Base-by-base conservation (phyloP, 2,329 filamentous ascomycete species). In the Diaporthe sp. region DNA sequence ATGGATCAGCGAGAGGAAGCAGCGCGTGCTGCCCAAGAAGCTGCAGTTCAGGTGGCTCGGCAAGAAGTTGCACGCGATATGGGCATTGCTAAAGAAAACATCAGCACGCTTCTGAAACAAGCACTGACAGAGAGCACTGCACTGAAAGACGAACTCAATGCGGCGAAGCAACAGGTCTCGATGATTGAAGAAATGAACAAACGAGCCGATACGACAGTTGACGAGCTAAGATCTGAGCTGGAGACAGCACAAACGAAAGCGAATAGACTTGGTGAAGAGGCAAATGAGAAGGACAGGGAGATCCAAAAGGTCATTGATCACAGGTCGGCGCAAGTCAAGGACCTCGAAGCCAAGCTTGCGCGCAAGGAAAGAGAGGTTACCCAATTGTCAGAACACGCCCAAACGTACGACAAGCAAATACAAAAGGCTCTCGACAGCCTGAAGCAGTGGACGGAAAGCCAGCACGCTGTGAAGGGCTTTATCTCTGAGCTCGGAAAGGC, bases 41-140 rank as follows among this genome's bases (percentile, higher is more conserved):
- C 80, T 42, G 82, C 83, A 19, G 73, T 81, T 1, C 77, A 82
- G 42, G 76, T 77, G 19, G 83, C 82, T 31, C 81, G 81, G 1
- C 77, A 73, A 12, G 80, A 85, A 75, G 81, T 82, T n/a, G 78
- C 81, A n/a, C 65, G 74, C n/a, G 80, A 78, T 25, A 77, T 83
- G 51, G 77, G 79, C 28, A 76, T 74, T 15, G 74, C 82, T 25
- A 76, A 81, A 28, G 76, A 79, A 44, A 79, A 80, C 9, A 77
- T 80, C 13, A 79, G 82, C 46, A 79, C 79, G 13, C 74, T 34
- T 22, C 77, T 84, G 13, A 70, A 77, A 49, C 78, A 81, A 37
- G 75, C 77, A 9, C 76, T 80, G 57, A 46, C 74, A 25, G 77
- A 80, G n/a, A 78, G 77, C 13, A 70, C 69, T 34, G 68, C 74